A percentile compares a stretch with the other conserved stretches of the same genome.
These are phyloP conservation scores for Euphorbia peplus DNA, from an alignment of 345 rosid genomes.

Conservation along the genomic window DNA sequence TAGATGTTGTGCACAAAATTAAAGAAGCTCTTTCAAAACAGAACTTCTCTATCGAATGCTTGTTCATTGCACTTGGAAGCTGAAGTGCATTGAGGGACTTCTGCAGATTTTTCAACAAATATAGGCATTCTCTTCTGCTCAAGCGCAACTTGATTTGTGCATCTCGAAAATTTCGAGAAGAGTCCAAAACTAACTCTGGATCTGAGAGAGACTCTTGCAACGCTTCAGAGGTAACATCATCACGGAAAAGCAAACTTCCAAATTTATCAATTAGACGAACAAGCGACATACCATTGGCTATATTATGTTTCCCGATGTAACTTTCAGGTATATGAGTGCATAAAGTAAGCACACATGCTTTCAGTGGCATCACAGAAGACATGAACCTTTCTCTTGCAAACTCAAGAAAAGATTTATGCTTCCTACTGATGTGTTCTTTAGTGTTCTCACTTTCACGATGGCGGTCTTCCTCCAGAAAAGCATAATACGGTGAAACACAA, in stretches of 20 bases:
- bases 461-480: too few species aligned
- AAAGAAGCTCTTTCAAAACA: constrained; percentile 35
- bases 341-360: constrained; percentile 23
- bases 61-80: constrained; percentile 22
- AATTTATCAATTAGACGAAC: constrained; percentile 24
- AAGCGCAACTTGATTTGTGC: not conserved
- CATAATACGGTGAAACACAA: too few species aligned
- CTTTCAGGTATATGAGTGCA: constrained; percentile 30
- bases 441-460: too few species aligned
- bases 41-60: constrained; percentile 13
- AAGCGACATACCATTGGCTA: constrained; percentile 14
- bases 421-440: not conserved
- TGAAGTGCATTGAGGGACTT: constrained; percentile 19
- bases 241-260: constrained; percentile 14
- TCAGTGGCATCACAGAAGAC: constrained; percentile 4
- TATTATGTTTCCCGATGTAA: constrained; percentile 19
- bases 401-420: constrained; percentile 28
- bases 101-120: constrained; percentile 13
- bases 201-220: constrained; percentile 25
- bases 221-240: constrained; percentile 21
- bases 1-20: constrained; percentile 43
- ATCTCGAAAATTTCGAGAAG: not conserved
- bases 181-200: not conserved
- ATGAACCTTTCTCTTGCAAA: constrained; percentile 24
- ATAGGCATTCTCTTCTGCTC: constrained; percentile 30